Base-by-base conservation (phyloP, 148 eudicot species). In the Chenopodium berlandieri region DNA sequence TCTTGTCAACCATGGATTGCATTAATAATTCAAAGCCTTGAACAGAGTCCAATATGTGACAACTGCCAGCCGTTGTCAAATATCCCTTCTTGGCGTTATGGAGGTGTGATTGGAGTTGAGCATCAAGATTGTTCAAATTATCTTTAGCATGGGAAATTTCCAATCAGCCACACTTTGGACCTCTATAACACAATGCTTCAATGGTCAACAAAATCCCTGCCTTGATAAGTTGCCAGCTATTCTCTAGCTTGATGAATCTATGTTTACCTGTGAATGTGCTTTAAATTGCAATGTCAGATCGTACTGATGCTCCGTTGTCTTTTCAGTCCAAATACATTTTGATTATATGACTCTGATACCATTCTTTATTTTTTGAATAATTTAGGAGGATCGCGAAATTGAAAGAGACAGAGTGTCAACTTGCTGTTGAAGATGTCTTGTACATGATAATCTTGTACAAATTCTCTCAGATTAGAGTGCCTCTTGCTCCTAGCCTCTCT, bases 371-470 rank as follows among this genome's bases (percentile, higher is more conserved):
- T 71, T 40, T 83, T 77, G 76, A 66, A 71, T 60, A 34, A 37
- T 44, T 81, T 90, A 96, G 99, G 97, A 94, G 98, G 85, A 96
- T 94, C 75, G 92, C 95, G 0, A 89, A 92, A 81, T 81, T 94
- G 79, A 96, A 84, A 84, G 89, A 89, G 73, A 77, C 50, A 4
- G 98, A 92, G 74, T 90, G 91, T 75, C 87, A 84, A 78, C 69
- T 84, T 56, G 89, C 90, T 56, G 87, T 90, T 62, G 93, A 96
- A 88, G 98, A 96, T 76, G 81, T 87, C 60, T 86, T 96, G 84
- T 94, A 94, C 80, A 84, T 88, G 90, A 82, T 91, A 52, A 88
- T 96, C 77, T 75, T 83, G 14, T 83, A 87, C 87, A 92, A 85
- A 27, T 96, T 96, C 75, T 87, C 89, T 1, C 89, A 89, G 77